Base-by-base conservation (phyloP, 768 basidiomycete genomes). In the Phaeolepiota aurea region DNA sequence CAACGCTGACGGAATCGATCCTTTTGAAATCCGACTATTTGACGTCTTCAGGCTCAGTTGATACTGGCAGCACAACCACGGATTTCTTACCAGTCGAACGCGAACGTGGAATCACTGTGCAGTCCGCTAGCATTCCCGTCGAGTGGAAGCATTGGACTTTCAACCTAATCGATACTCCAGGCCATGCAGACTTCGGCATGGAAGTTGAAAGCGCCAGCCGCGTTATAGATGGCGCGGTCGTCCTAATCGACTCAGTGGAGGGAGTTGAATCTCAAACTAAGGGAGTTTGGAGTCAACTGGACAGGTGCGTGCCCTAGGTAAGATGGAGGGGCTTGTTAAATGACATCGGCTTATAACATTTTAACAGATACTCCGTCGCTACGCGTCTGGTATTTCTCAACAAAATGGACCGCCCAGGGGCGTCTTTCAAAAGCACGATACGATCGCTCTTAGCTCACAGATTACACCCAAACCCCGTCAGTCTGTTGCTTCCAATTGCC, bases 181-280 rank as follows among this genome's bases (percentile, higher is more conserved):
- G 89, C 23, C 89, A 93, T 61, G 90, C 87, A 3, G 89, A 93
- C 57, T 93, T 93, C 61, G 89, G 89, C n/a, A 91, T 92, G 88
- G 89, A 93, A 53, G 90, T 93, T 19, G 90, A 92, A 61, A 87
- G 88, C 52, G 90, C 90, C 5, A 91, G 88, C 53, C 78, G 89
- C 20, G 83, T 93, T 12, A 77, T 91, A 3, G 89, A 93, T 47
- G 90, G 89, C 42, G 89, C 88, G 12, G 79, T 93, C 20, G 85
- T 93, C 20, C 61, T 93, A 21, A 76, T 93, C 32, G 89, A 93
- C 60, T 85, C 88, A 0, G 89, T 93, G 0, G 89, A 92, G 61
- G 89, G 89, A 4, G 89, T 92, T 3, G 89, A 92, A 58, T 78
- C 87, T 9, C 89, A 93, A 55, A 93, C 90, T 0, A 82, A 79